Evolutionary conservation across 495 filamentous ascomycete genomes (phyloP), one percentile per base, ranked within the genome.

Genomic region (Hypoxylon lienhwacheense): DNA sequence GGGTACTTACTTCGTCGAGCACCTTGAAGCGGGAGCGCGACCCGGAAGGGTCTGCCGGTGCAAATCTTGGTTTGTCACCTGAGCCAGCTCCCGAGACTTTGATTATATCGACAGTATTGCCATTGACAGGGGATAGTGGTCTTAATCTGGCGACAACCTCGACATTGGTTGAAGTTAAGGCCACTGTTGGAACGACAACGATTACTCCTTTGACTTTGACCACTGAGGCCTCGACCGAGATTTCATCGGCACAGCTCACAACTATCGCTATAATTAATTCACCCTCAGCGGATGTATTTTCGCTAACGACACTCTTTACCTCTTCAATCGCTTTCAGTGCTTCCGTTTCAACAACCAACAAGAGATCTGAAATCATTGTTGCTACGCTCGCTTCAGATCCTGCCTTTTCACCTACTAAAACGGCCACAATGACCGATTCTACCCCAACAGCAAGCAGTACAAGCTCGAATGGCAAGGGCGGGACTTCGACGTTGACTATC

Each of bases 401-500:
- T 33, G 2, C 25, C 45, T 36, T 36, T 7, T 36, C 42, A 37
- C 42, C 41, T 28, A 48, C 58, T 22, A 22, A 32, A 42, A 43
- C 52, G 48, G 42, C 21, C 31, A 61, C 47, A 14, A 61, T 61
- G 58, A 40, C 51, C 22, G 37, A 22, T 34, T 28, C 47, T 32
- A 25, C 51, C 11, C 31, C 52, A 22, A 51, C 52, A 20, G 25
- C 58, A n/a, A 56, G 36, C 15, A 53, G 47, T 34, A 29, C 5
- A 14, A 61, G 40, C 50, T 46, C 50, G 25, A 32, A 25, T 20
- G 19, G 26, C 24, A 33, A 17, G 11, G 24, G 20, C 1, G 43
- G 52, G 15, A 48, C 4, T 19, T 48, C 52, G 8, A 61, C 47
- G 7, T 33, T 47, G 43, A 61, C 58, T 5, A 74, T 77, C 50